Evolutionary conservation across 257 asterid genomes (phyloP), one percentile per base, ranked within the genome.

Genomic region (Pogostemon cablin): DNA sequence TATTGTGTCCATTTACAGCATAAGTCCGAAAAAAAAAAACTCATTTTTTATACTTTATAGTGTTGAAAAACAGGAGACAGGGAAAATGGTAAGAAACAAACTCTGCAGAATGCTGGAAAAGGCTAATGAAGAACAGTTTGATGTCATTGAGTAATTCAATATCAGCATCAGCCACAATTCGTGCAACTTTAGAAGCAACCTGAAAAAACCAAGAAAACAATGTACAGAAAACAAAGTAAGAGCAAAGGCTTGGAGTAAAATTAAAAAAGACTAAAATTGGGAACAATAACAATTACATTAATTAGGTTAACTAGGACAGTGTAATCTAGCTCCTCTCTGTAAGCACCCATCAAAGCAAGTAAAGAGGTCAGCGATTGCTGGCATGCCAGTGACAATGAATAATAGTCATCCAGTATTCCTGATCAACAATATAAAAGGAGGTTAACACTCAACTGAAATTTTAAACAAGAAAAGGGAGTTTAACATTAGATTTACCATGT

Each of bases 391-490:
- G 95, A 88, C 82, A 93, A 79, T 20, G 97, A 91, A 71, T 71
- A 88, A 47, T 90, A 88, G 75, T 93, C 97, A 6, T 90, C 98
- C 89, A 88, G 75, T 76, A 90, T 86, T 78, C 98, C 98, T 93
- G 92, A 74, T 70, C 80, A 76, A 74, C 71, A 65, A 75, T 65
- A 86, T 52, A 61, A 55, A 62, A 50, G 49, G 48, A 68, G 48
- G 11, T 77, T 58, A 78, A 55, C 48, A 68, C 42, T 46, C 68
- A 50, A 25, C 46, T 32, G 4, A 40, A 40, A 39, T 8, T 9
- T 41, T 50, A 47, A 34, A 50, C 9, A 63, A 38, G 34, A 71
- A 9, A 17, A 47, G n/a, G 34, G 9, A n/a, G 9, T 4, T 35
- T 54, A 54, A 17, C 34, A 47, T 47, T 43, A 67, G 39, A 78